Evolutionary conservation across 2,329 filamentous ascomycete species (phyloP), one percentile per base, ranked within the genome.

Genomic region (Stemphylium beticola): DNA sequence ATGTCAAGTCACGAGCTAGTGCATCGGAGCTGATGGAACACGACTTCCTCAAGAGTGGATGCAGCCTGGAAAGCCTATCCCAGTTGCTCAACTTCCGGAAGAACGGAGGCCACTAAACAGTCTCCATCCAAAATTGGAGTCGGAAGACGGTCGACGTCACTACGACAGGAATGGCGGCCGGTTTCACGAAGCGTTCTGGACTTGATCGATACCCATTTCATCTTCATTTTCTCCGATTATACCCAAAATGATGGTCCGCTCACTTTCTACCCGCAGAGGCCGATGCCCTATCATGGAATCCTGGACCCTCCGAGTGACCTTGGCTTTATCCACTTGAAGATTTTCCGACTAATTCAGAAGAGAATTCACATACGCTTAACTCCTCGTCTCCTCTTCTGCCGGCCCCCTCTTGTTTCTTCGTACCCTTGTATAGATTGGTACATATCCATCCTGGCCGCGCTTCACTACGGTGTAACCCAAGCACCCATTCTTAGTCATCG

Each of bases 11-110:
- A 74, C 87, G 95, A 73, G 95, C 95, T 11, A 96, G 92, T 22
- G 92, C 95, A 0, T 86, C 91, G 58, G 95, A 99, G 78, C 82
- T 99, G 44, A 81, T 98, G 58, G 86, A 88, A 57, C 93, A 98
- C 73, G 95, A 98, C 68, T 99, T 99, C 81, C 79, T 99, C 73
- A 92, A 93, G 81, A 90, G 91, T 68, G 93, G 95, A 17, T 98
- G 93, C 80, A 87, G 88, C 49, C 81, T 95, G 51, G 84, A 83
- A 41, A 96, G 90, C 75, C 81, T 99, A 64, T 87, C 92, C 15
- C 93, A 96, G 70, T 80, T 99, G 60, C 83, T 99, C 58, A 88
- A 90, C 49, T 99, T 95, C 80, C 74, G 80, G 57, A 92, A 92
- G 81, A 89, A 90, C 75, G 84, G 88, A 44, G 76, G 76, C 45